Percentiles rank a stretch among this genome's conserved stretches.
Evolutionary conservation across 305 asterid species (phyloP).

Genomic region (Fraxinus greggii): DNA sequence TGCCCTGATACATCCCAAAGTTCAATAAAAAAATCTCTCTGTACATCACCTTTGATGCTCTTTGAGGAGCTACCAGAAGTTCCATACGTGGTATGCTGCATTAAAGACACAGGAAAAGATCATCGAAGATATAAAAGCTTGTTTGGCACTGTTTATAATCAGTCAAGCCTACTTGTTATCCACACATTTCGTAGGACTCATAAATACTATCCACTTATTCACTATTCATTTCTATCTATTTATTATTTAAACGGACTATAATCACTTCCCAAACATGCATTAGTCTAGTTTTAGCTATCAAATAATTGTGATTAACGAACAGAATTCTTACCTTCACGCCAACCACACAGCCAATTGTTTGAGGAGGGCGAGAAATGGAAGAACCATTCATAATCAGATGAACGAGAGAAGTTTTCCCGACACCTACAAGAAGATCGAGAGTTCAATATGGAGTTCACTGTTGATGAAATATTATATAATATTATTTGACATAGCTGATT

Average conservation of each 20-base stretch:
- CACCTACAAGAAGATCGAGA: slow-evolving; percentile 50
- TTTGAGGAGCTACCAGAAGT: slow-evolving; percentile 72
- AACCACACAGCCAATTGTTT: slow-evolving; percentile 85
- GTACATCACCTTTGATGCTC: slow-evolving; percentile 59
- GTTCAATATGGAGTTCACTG: neutral
- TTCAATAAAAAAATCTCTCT: slow-evolving; percentile 83
- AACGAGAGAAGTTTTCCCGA: slow-evolving; percentile 93
- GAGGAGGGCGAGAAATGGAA: slow-evolving; percentile 72
- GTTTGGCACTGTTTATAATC: neutral
- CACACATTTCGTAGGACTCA: neutral
- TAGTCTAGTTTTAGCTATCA: slow-evolving; percentile 1
- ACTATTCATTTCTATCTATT: neutral
- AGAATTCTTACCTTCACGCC: slow-evolving; percentile 61
- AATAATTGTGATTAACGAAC: slow-evolving; percentile 6
- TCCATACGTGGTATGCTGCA: slow-evolving; percentile 76
- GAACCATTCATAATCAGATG: slow-evolving; percentile 88
- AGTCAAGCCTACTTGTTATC: neutral
- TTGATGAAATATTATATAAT: neutral
- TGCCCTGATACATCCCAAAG: slow-evolving; percentile 98
- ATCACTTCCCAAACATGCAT: neutral
- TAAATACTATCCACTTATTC: neutral
- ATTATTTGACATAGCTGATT: neutral
- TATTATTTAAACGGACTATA: neutral
- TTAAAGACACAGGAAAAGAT: slow-evolving; percentile 17
- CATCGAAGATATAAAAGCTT: slow-evolving; percentile 15